phyloP scores from a whole-genome alignment of 2,329 filamentous ascomycete species.

The Lithohypha guttulata region DNA sequence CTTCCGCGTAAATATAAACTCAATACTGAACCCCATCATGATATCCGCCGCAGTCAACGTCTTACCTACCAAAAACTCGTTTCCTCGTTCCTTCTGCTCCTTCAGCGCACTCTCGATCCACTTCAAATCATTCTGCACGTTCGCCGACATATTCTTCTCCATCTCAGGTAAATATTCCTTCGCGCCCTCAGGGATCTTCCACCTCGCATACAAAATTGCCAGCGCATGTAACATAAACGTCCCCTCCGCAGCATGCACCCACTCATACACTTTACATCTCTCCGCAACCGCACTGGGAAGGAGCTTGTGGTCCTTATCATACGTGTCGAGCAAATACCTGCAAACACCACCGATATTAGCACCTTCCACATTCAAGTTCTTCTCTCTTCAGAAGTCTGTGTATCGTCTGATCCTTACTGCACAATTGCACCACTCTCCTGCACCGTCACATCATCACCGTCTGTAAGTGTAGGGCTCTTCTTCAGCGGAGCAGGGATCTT shows the following conservation, averaged over 20 bases:
- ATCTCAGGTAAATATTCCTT: constrained; percentile 25
- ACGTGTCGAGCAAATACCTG: constrained; percentile 38
- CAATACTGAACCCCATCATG: constrained; percentile 35
- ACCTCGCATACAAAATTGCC: constrained; percentile 35
- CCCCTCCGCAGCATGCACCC: constrained; percentile 38
- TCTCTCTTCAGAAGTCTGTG: background rate
- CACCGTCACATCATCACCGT: constrained; percentile 31
- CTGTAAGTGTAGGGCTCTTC: constrained; percentile 36
- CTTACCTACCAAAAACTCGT: constrained; percentile 34
- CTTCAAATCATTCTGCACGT: constrained; percentile 36
- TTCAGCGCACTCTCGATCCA: constrained; percentile 35
- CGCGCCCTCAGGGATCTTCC: constrained; percentile 29
- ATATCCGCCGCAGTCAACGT: constrained; percentile 35
- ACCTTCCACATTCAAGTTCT: background rate
- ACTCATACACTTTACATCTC: constrained; percentile 32
- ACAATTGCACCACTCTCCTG: constrained; percentile 39
- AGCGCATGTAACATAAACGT: constrained; percentile 37
- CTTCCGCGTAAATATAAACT: constrained; percentile 29
- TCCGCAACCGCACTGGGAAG: constrained; percentile 27
- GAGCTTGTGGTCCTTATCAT: constrained; percentile 31
- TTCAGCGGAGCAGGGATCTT: constrained; percentile 33
- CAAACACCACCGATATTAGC: background rate
- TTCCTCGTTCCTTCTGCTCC: constrained; percentile 22
- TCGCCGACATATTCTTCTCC: constrained; percentile 31
- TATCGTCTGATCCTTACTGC: constrained; percentile 28